Conservation (phyloP, 371 early-diverging fungal genomes). For the Mortierella sp. region DNA sequence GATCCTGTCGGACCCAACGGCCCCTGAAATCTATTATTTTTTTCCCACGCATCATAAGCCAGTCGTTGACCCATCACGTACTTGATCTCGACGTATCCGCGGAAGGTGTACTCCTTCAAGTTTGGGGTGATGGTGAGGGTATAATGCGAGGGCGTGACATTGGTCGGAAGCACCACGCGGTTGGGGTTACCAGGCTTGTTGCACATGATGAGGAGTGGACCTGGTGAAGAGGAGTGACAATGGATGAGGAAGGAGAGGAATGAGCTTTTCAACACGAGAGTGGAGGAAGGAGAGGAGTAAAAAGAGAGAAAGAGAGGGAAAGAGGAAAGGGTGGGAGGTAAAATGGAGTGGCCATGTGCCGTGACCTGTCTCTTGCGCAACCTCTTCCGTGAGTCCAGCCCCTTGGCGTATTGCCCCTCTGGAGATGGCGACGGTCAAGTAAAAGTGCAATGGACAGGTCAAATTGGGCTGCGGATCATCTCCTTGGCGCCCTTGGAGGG, state of each 20-base stretch:
- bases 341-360: not conserved
- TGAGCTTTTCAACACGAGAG: not conserved
- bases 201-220: constrained; percentile 24
- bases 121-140: constrained; percentile 76
- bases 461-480: too few relatives aligned
- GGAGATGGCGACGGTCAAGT: too few relatives aligned
- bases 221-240: not conserved
- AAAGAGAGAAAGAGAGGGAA: constrained; percentile 3
- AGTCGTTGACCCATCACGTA: too few relatives aligned
- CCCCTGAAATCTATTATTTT: constrained; percentile 1
- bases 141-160: constrained; percentile 81
- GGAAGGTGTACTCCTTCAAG: constrained; percentile 69
- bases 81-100: constrained; percentile 61
- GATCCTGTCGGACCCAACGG: not conserved
- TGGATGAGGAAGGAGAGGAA: constrained; percentile 7
- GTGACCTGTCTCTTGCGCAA: not conserved
- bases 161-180: constrained; percentile 75
- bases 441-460: too few relatives aligned
- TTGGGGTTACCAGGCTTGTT: constrained; percentile 42
- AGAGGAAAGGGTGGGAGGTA: constrained; percentile 1
- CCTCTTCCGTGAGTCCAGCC: not conserved
- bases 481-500: too few relatives aligned
- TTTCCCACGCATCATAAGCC: too few relatives aligned
- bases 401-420: too few relatives aligned
- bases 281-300: not conserved